Base-by-base conservation (phyloP, 306 rosid genomes). In the Lablab purpureus region DNA sequence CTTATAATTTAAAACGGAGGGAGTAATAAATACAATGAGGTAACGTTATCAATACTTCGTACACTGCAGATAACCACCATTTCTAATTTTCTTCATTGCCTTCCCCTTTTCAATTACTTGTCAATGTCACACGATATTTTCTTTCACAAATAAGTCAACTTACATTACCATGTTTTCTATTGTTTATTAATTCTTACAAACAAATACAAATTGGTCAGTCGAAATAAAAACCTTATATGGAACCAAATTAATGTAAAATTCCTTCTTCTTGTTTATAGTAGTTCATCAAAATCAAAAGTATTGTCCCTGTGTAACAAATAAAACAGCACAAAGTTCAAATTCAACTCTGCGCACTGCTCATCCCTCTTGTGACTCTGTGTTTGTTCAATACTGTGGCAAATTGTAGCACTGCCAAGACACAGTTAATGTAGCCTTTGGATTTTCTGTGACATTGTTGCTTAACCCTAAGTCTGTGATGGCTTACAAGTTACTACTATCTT, bases 311-410 rank as follows among this genome's bases (percentile, higher is more conserved):
- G 23, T 8, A 19, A 3, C 5, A 54, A 78, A 37, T 68, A 67
- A 67, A 51, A 78, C 49, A 78, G 25, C 3, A 43, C 8, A 55
- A 68, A 78, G 47, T 67, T 67, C 47, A 43, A 68, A 28, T 11
- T 23, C 5, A 67, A 25, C 4, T 4, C 30, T 51, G 46, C 40
- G 25, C 55, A 7, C 75, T 18, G 22, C 7, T 18, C 4, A 10
- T 18, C 27, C 30, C 50, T 37, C 71, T 22, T 77, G 67, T 36
- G 65, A 66, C 74, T 10, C 34, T 50, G 54, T 18, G 47, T 19
- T 11, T 19, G 32, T 65, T 65, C 10, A 19, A 18, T 46, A 12
- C 18, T 22, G 25, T n/a, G 40, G 52, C 19, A 30, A 67, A 15
- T 7, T 56, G 59, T 30, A 25, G 17, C 12, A 41, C 62, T 55